Base-by-base conservation (phyloP, 352 stramenopile species). In the Globisporangium orthogonon region DNA sequence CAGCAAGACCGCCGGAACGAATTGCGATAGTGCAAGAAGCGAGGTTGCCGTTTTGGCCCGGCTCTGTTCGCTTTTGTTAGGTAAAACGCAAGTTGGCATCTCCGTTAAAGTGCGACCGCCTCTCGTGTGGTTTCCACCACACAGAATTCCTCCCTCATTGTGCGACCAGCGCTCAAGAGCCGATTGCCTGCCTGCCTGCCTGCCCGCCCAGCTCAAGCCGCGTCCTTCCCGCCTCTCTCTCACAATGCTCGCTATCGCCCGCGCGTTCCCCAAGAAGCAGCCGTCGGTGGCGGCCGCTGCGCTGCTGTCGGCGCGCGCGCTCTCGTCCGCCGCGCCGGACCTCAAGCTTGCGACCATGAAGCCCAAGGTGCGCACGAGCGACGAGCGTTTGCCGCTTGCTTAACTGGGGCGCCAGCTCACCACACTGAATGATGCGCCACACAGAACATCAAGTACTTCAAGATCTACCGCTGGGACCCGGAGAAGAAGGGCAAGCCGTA, bases 381-480 rank as follows among this genome's bases (percentile, higher is more conserved):
- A 7, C 7, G 18, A 17, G 17, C n/a, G 4, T 9, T 48, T 23
- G 47, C 28, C 7, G 29, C 28, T 37, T 15, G 28, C 7, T 5
- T 23, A 23, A 23, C 23, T 23, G 23, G 23, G 23, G 23, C 23
- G 23, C 23, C 0, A 9, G 30, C 44, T 14, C 17, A 39, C 10
- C 23, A 23, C 23, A 23, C 23, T 23, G 23, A 23, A 23, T 23
- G 23, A 23, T 37, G 30, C 7, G 28, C 9, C 7, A 3, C 3
- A 28, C 52, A 98, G 84, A 88, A 96, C 62, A 96, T 98, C 77
- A 98, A 98, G 79, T 97, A 98, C 78, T 98, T 99, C 61, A 98
- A 99, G 79, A 97, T 99, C 63, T 99, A 99, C 82, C 89, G 97
- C 58, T 99, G 94, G 90, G 94, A 99, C 70, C 97, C 97, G 1